Evolutionary conservation across 2,329 filamentous ascomycete species (phyloP).

Genomic region (Arachnopeziza araneosa): DNA sequence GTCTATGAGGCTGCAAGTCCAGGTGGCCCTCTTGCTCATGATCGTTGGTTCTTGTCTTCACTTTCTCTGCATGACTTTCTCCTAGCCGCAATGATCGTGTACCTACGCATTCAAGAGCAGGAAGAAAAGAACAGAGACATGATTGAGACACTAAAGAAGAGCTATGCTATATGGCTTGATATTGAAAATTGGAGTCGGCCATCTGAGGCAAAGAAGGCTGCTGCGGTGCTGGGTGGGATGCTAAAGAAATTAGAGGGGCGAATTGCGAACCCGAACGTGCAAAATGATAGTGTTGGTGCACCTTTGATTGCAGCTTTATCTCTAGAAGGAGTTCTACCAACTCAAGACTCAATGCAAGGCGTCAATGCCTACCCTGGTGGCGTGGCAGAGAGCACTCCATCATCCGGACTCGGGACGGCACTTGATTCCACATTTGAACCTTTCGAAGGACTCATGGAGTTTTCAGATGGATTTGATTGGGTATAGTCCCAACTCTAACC

Average conservation of each 20-base stretch:
- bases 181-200: background rate
- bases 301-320: background rate
- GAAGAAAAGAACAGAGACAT: background rate
- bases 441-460: slow-evolving; percentile 14
- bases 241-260: slow-evolving; percentile 1
- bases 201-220: slow-evolving; percentile 1
- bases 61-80: slow-evolving; percentile 56
- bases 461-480: slow-evolving; percentile 22
- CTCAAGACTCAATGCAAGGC: background rate
- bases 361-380: background rate
- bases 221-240: slow-evolving; percentile 1
- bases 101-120: slow-evolving; percentile 32
- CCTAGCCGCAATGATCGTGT: slow-evolving; percentile 55
- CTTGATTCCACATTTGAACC: slow-evolving; percentile 4
- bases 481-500: background rate
- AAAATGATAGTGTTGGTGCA: background rate
- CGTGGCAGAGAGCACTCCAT: background rate
- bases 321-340: background rate
- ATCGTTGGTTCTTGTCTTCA: slow-evolving; percentile 52
- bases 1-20: slow-evolving; percentile 46
- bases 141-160: slow-evolving; percentile 7
- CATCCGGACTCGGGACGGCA: slow-evolving; percentile 1
- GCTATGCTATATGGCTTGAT: slow-evolving; percentile 16
- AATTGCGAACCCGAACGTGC: background rate
- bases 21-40: slow-evolving; percentile 45